Evolutionary conservation across 78 protist species (phyloP).

Genomic region (Pirum gemmata): DNA sequence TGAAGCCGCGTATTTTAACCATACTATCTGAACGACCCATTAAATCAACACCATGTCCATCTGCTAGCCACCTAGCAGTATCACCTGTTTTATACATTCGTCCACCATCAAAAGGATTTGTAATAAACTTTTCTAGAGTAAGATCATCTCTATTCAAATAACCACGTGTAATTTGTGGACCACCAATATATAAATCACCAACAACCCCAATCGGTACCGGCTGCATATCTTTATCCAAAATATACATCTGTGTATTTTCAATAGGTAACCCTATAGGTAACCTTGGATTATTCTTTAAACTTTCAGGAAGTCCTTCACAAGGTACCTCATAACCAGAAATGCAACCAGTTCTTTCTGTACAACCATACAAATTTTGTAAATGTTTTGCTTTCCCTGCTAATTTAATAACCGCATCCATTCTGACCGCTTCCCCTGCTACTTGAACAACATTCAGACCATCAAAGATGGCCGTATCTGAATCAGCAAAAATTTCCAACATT

Average conservation of each 20-base stretch:
- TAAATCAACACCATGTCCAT: slow-evolving; percentile 25
- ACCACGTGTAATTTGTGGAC: slow-evolving; percentile 46
- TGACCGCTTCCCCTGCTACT: slow-evolving; percentile 14
- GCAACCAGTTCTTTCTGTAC: slow-evolving; percentile 32
- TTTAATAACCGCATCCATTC: not conserved
- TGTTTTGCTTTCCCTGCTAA: slow-evolving; percentile 25
- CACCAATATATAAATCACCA: slow-evolving; percentile 60
- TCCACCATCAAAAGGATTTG: slow-evolving; percentile 5
- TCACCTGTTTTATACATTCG: slow-evolving; percentile 57
- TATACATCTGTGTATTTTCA: slow-evolving; percentile 11
- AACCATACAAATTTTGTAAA: slow-evolving; percentile 26
- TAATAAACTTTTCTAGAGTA: slow-evolving; percentile 33
- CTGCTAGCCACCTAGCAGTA: slow-evolving; percentile 31
- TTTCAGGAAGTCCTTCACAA: not conserved
- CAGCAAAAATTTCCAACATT: slow-evolving; percentile 10
- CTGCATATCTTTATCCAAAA: slow-evolving; percentile 42
- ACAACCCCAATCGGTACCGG: slow-evolving; percentile 53
- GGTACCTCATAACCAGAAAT: not conserved
- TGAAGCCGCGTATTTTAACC: slow-evolving; percentile 59
- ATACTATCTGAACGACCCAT: slow-evolving; percentile 39
- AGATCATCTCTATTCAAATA: slow-evolving; percentile 53
- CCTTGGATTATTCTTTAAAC: not conserved
- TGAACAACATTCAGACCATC: slow-evolving; percentile 36
- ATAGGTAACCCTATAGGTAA: slow-evolving; percentile 8
- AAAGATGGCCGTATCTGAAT: slow-evolving; percentile 21